A percentile compares a stretch with the other conserved stretches of the same genome.
phyloP scores from a whole-genome alignment of 305 asterid genomes.

The Fraxinus sp. region DNA sequence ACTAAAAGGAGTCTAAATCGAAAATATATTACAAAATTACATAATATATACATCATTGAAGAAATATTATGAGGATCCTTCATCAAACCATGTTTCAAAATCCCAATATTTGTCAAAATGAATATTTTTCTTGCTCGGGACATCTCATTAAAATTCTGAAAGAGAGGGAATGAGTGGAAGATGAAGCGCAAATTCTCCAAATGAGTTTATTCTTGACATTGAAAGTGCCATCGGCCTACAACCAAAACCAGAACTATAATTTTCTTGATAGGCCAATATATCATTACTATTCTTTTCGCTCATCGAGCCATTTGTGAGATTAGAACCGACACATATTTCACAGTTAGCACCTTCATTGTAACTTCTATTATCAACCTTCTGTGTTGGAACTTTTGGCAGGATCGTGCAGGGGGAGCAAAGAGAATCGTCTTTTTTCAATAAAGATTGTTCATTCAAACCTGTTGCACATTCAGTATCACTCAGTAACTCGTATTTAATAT shows the following conservation, averaged over 20 bases:
- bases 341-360: slow-evolving; percentile 23
- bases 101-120: too few species aligned
- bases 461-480: slow-evolving; percentile 50
- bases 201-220: slow-evolving; percentile 62
- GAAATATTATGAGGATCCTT: too few species aligned
- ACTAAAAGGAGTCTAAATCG: neutral
- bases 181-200: slow-evolving; percentile 57
- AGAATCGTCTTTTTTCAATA: slow-evolving; percentile 79
- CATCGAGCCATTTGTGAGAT: slow-evolving; percentile 22
- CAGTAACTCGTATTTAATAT: slow-evolving; percentile 53
- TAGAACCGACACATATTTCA: slow-evolving; percentile 30
- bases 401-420: slow-evolving; percentile 63
- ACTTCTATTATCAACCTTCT: slow-evolving; percentile 34
- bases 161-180: slow-evolving; percentile 76
- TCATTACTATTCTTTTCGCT: slow-evolving; percentile 24
- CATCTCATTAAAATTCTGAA: slow-evolving; percentile 38
- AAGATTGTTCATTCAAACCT: slow-evolving; percentile 64
- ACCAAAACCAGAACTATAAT: slow-evolving; percentile 15
- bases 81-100: too few species aligned
- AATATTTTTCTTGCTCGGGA: too few species aligned
- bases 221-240: slow-evolving; percentile 25
- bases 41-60: too few species aligned
- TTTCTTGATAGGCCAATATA: slow-evolving; percentile 26
- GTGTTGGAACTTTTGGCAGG: slow-evolving; percentile 33
- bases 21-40: too few species aligned